Evolutionary conservation across 768 basidiomycete genomes (phyloP), one percentile per base, ranked within the genome.

Genomic region (Hygrocybe punicea): DNA sequence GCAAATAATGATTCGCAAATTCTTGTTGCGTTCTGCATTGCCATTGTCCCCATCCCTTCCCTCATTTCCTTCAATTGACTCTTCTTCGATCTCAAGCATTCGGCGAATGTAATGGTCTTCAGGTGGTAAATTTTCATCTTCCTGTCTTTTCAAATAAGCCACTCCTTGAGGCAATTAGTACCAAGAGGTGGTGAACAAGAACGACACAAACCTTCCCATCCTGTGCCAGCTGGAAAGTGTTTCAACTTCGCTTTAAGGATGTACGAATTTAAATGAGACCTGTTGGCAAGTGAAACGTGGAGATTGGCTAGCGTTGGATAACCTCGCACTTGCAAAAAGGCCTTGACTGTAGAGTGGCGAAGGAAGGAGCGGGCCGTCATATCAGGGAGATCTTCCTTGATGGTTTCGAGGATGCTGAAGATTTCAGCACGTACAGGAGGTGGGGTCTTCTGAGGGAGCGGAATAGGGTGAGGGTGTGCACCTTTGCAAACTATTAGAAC

Each of bases 271-370:
- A 71, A 33, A 40, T 63, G 63, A 7, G 51, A 39, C 0, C 59
- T 53, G 54, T 71, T 71, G 1, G 67, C 65, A 6, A 71, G 58
- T 1, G 69, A 71, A 2, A 60, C 24, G 52, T 71, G 69, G n/a
- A 69, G 60, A 24, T 69, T 53, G n/a, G 52, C 61, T 1, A 70
- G 36, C 13, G 56, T 5, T 7, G 64, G 67, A 36, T 64, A 59
- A 4, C 23, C 4, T 8, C 24, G 13, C 29, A 29, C 4, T 23
- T 6, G 6, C 13, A 71, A 60, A 29, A 58, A 63, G 3, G 59
- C 29, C 24, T 58, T 47, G 5, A 63, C 45, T 2, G 58, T 33
- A 8, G 67, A 62, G 48, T 71, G 66, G 1, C 62, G 53, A 0
- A 71, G 36, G 33, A 71, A 64, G 2, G 53, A 40, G 2, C 67